These are phyloP conservation scores for Ustilago nuda DNA, from an alignment of 1,284 basidiomycete species.

Conservation along the genomic window DNA sequence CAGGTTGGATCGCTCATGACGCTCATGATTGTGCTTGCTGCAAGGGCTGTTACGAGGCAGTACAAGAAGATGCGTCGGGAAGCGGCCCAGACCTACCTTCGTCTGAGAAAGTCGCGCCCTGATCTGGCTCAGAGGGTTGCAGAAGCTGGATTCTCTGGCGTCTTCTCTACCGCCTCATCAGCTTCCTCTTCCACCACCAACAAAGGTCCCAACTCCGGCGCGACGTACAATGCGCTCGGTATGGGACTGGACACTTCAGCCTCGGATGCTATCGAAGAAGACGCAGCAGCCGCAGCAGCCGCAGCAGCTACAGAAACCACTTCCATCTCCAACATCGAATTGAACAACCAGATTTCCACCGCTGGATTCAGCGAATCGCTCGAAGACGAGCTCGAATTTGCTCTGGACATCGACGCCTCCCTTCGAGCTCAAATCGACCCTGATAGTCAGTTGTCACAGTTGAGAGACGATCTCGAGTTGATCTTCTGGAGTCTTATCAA, in stretches of 20 bases:
- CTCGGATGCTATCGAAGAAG: slow-evolving; percentile 29
- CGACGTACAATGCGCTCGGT: slow-evolving; percentile 29
- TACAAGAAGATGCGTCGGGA: slow-evolving; percentile 44
- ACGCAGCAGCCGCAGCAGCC: slow-evolving; percentile 10
- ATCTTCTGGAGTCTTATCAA: slow-evolving; percentile 54
- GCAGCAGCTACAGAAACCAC: slow-evolving; percentile 8
- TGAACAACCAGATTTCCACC: slow-evolving; percentile 24
- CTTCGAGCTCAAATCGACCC: slow-evolving; percentile 45
- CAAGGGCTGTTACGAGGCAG: slow-evolving; percentile 33
- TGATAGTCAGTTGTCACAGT: slow-evolving; percentile 21
- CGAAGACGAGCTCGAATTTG: slow-evolving; percentile 48
- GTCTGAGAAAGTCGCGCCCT: slow-evolving; percentile 20
- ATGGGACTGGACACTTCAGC: slow-evolving; percentile 34
- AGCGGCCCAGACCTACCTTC: slow-evolving; percentile 33
- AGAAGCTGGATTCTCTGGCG: slow-evolving; percentile 23
- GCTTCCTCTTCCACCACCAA: slow-evolving; percentile 2
- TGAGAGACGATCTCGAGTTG: slow-evolving; percentile 50
- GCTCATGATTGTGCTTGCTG: slow-evolving; percentile 48
- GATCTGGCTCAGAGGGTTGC: slow-evolving; percentile 24
- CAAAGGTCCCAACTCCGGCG: slow-evolving; percentile 15
- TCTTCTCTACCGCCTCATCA: slow-evolving; percentile 6
- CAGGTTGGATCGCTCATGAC: slow-evolving; percentile 44
- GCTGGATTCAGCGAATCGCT: slow-evolving; percentile 24
- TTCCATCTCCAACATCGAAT: slow-evolving; percentile 3
- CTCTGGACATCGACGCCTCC: slow-evolving; percentile 30